Base-by-base conservation (phyloP, 2,329 filamentous ascomycete genomes). In the Cytospora piceicola region DNA sequence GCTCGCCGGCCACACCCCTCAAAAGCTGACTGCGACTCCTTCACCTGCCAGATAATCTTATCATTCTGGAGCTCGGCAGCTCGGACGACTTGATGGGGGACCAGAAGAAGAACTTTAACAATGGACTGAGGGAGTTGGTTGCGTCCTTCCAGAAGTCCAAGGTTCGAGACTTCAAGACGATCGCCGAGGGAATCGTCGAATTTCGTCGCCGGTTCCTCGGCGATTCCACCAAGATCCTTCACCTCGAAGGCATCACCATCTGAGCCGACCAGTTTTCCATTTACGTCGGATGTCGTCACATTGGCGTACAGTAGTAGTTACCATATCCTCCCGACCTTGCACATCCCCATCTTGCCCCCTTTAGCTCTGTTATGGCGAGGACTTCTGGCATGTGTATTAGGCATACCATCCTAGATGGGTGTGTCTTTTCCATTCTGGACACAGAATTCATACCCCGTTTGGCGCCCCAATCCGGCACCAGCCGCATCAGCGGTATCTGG, bases 51-150 rank as follows among this genome's bases (percentile, higher is more conserved):
- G 90, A 92, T 80, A 87, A 90, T 75, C 86, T 88, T 74, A 88
- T 93, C 69, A 85, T 93, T 69, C 82, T 91, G 64, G 87, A 91
- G 70, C 84, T 93, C 61, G 90, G 90, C 54, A 87, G 84, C 56
- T 83, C 86, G 54, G 87, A 89, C 68, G 87, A 87, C 69, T 88
- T 87, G 73, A 84, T 82, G 52, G 84, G 84, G 70, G 84, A 87
- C 66, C 83, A 88, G 68, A 85, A 85, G 74, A 80, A 82, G 64
- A 80, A 82, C 68, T 92, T 89, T 77, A 87, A 87, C 70, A 78
- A 80, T 36, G 89, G 89, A 29, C 82, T 92, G 56, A 83, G 83
- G 64, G 79, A 83, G 69, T 78, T 91, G 42, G 83, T 92, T 64
- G 82, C 83, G 67, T 81, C 85, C 53, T 82, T 89, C 71, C 85